A percentile compares a stretch with the other conserved stretches of the same genome.
phyloP scores from a whole-genome alignment of 1,139 yeast genomes.

The Meyerozyma sp. region DNA sequence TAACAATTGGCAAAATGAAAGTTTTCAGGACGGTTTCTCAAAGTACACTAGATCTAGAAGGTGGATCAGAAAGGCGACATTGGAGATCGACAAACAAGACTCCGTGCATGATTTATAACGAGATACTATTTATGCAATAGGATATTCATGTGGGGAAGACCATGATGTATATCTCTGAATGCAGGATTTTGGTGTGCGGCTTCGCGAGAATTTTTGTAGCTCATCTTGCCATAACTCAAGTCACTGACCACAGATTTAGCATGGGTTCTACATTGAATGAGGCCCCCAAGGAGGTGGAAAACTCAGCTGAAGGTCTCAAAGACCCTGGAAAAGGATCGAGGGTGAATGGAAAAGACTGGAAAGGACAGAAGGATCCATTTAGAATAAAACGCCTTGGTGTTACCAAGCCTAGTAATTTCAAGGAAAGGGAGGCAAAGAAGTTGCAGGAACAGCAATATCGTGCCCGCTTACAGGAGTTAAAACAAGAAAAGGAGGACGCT shows the following conservation, averaged over 20 bases:
- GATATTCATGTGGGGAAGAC: background rate
- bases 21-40: slow-evolving; percentile 40
- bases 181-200: too few species aligned
- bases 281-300: background rate
- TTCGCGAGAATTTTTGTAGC: background rate
- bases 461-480: slow-evolving; percentile 50
- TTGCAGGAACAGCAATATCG: slow-evolving; percentile 41
- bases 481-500: slow-evolving; percentile 56
- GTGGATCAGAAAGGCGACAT: slow-evolving; percentile 45
- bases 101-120: slow-evolving; percentile 18
- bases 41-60: slow-evolving; percentile 47
- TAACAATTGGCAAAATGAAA: slow-evolving; percentile 43
- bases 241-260: background rate
- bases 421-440: slow-evolving; percentile 31
- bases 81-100: slow-evolving; percentile 38
- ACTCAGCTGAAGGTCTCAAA: slow-evolving; percentile 6
- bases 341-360: slow-evolving; percentile 56
- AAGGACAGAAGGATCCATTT: slow-evolving; percentile 47
- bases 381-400: slow-evolving; percentile 23
- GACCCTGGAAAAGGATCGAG: slow-evolving; percentile 39
- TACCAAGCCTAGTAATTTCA: slow-evolving; percentile 10
- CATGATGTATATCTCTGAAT: too few species aligned
- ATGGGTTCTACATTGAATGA: background rate
- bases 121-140: background rate
- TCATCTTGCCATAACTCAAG: background rate